Conservation (phyloP, 345 rosid genomes). For the Limnanthes douglasii region DNA sequence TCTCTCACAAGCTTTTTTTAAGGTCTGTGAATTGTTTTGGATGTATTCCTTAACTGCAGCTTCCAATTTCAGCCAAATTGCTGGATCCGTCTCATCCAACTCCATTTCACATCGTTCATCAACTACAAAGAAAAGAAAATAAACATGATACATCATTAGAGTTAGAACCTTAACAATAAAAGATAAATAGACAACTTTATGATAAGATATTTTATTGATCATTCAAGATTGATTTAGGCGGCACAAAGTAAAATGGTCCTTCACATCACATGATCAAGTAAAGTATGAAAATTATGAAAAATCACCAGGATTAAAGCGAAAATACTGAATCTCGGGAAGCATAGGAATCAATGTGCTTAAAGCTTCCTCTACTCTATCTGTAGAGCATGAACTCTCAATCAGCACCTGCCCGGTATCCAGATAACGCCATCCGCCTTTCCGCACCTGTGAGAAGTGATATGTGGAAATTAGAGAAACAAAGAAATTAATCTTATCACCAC, state of each 20-base stretch:
- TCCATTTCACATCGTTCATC: conserved; percentile 98
- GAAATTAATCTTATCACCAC: not conserved
- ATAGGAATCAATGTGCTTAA: conserved; percentile 83
- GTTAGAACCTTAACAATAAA: conserved; percentile 5
- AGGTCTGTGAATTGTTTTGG: conserved; percentile 46
- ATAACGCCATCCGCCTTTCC: conserved; percentile 99
- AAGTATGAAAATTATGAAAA: not conserved
- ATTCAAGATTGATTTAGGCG: too few relatives aligned
- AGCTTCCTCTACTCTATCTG: conserved; percentile 97
- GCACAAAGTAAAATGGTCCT: conserved; percentile 1
- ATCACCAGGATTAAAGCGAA: conserved; percentile 86
- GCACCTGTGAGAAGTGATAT: conserved; percentile 24
- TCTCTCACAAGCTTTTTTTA: conserved; percentile 63
- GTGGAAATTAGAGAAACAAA: not conserved
- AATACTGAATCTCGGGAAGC: conserved; percentile 90
- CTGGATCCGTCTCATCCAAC: conserved; percentile 97
- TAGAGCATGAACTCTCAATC: conserved; percentile 98
- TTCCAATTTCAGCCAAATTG: conserved; percentile 86
- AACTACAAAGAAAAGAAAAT: conserved; percentile 28
- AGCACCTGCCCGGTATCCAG: conserved; percentile 95
- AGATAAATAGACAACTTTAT: too few relatives aligned
- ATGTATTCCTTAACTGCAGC: conserved; percentile 72
- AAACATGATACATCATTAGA: conserved; percentile 5
- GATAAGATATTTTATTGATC: too few relatives aligned
- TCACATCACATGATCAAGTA: not conserved